Conservation (phyloP, 2,329 filamentous ascomycete genomes). For the Phyllosticta capitalensis region DNA sequence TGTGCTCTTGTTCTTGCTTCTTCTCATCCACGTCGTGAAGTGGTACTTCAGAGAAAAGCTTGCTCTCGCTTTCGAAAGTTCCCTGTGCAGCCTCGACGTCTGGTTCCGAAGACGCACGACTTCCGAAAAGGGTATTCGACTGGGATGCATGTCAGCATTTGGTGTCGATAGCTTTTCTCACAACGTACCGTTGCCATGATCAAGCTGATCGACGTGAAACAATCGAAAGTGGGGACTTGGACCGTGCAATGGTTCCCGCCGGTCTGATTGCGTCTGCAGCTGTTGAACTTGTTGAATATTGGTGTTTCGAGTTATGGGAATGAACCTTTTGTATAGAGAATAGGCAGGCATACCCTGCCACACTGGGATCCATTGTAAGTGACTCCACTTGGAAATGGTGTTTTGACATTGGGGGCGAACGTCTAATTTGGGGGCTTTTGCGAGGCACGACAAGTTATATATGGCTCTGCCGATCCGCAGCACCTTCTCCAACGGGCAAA, state of each 20-base stretch:
- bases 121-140: neutral
- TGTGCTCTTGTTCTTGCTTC: neutral
- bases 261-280: neutral
- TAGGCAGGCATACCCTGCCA: neutral
- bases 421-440: neutral
- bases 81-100: neutral
- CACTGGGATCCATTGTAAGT: neutral
- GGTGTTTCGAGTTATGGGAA: neutral
- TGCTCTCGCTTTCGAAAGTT: neutral
- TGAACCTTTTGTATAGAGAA: neutral
- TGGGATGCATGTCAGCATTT: neutral
- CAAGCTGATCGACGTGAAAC: neutral
- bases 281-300: neutral
- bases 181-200: neutral
- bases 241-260: neutral
- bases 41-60: neutral
- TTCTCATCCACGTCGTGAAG: neutral
- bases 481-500: neutral
- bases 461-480: neutral
- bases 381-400: no score
- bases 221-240: neutral
- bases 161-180: neutral
- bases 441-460: neutral
- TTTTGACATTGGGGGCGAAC: neutral
- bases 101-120: neutral